Evolutionary conservation across 768 basidiomycete genomes (phyloP).

Genomic region (Suillus spraguei): DNA sequence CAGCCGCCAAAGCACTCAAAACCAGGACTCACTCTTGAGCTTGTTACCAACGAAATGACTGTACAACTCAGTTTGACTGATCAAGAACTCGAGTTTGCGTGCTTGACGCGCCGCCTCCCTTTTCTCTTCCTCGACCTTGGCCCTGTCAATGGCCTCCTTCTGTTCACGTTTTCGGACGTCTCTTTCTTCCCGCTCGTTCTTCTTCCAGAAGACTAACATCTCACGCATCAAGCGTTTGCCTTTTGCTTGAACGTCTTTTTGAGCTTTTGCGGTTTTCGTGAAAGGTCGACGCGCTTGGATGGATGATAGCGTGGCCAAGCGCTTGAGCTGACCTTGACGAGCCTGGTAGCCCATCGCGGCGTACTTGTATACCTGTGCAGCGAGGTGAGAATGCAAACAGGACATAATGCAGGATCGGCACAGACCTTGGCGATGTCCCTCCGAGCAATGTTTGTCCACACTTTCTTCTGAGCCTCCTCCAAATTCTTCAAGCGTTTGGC

Average conservation of each 20-base stretch:
- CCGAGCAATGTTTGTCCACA: slow-evolving; percentile 88
- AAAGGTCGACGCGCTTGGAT: slow-evolving; percentile 80
- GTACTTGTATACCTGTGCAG: slow-evolving; percentile 74
- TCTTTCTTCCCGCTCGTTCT: slow-evolving; percentile 95
- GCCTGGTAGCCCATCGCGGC: slow-evolving; percentile 67
- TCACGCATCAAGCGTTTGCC: slow-evolving; percentile 90
- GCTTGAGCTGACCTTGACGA: slow-evolving; percentile 69
- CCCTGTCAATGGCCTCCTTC: slow-evolving; percentile 88
- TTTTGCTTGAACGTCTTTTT: slow-evolving; percentile 83
- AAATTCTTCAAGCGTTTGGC: slow-evolving; percentile 73
- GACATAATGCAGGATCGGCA: not conserved
- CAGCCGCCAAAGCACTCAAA: slow-evolving; percentile 8
- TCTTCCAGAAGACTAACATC: slow-evolving; percentile 97
- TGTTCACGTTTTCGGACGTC: slow-evolving; percentile 92
- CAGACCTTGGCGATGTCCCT: slow-evolving; percentile 82
- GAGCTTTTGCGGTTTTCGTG: slow-evolving; percentile 71
- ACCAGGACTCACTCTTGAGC: slow-evolving; percentile 68
- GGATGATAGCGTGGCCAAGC: slow-evolving; percentile 73
- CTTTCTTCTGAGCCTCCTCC: slow-evolving; percentile 85
- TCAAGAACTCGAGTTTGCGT: slow-evolving; percentile 96
- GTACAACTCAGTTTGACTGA: slow-evolving; percentile 98
- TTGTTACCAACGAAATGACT: slow-evolving; percentile 99
- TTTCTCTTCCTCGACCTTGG: slow-evolving; percentile 89
- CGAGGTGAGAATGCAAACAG: slow-evolving; percentile 14
- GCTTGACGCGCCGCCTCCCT: slow-evolving; percentile 93